Evolutionary conservation across 2,329 filamentous ascomycete genomes (phyloP), one percentile per base, ranked within the genome.

Genomic region (Xylariaceae sp.): DNA sequence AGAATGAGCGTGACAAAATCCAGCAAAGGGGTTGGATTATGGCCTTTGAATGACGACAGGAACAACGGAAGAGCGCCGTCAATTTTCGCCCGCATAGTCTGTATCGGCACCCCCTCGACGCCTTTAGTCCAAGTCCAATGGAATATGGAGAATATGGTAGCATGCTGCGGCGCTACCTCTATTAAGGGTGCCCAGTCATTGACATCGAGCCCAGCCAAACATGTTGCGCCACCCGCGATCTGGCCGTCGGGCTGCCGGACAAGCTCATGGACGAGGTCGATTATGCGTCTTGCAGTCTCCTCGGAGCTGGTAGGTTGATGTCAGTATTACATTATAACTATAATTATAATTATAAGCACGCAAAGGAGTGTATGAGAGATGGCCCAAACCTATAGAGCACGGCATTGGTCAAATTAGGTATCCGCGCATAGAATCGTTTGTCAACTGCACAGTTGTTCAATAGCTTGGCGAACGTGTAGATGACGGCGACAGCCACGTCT

Each of bases 401-500:
- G 34, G 80, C 76, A 34, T 72, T 71, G 3, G 83, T 73, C 1
- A 88, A 69, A 31, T 74, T 70, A 1, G 76, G 77, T 63, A 83
- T 79, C 50, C 84, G 74, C 30, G 68, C 73, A 3, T 79, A 70
- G 32, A 87, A 73, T 11, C 69, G 60, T 19, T 79, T 70, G 19
- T 71, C 69, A 42, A 70, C 72, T 4, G 72, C 72, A 2, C 73
- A 69, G 3, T 76, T 73, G 0, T 84, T 78, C 3, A 88, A 70
- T 8, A 88, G 68, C 6, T 76, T 70, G 0, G 78, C 70, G 64
- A 88, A 88, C 0, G 79, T 82, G 64, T 86, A 80, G 4, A 87
- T 66, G 9, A 88, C 78, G 32, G 80, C 79, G 3, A 86, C 80
- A 3, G 80, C 82, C 11, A 88, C 71, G 61, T 83, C 79, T 7